Base-by-base conservation (phyloP, 1,139 yeast genomes). In the Scheffersomyces titani region DNA sequence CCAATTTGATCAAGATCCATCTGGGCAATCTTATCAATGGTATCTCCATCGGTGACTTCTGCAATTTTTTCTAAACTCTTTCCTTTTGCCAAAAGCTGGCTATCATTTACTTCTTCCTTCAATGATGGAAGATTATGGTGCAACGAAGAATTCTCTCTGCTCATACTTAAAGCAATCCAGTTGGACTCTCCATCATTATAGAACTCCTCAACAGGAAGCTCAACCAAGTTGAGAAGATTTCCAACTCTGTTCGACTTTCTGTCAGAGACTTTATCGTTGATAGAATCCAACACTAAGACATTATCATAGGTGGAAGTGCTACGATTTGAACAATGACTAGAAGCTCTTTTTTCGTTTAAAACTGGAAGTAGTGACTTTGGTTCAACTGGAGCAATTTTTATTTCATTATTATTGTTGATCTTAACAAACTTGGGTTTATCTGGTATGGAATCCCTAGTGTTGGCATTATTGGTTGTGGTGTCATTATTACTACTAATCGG, bases 111-210 rank as follows among this genome's bases (percentile, higher is more conserved):
- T 47, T 60, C 69, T 24, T 62, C 68, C 55, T 61, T 65, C 51
- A 70, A 59, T 44, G 69, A 68, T 24, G 57, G 61, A 16, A 70
- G 57, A 50, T 71, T 72, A 3, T 59, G 63, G 40, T 65, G 65
- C 44, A 71, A 65, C 5, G 69, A 61, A 7, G 70, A 65, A 52
- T 69, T 69, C 40, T 72, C 76, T 44, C 72, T 59, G 13, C 70
- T 61, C 16, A 73, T 60, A 4, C 66, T 50, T 20, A 46, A 46
- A 46, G 24, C 20, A 5, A 71, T 66, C 83, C 83, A 78, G 58
- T 78, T 78, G 6, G 75, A 68, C 54, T 71, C 75, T 1, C 75
- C 75, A 52, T 76, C 80, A 19, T 62, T 63, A 51, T 67, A 68
- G 54, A 71, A 66, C 44, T 68, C 70, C 44, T 65, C 59, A 1